Conservation (phyloP, 768 basidiomycete genomes). For the Lentinula detonsa region DNA sequence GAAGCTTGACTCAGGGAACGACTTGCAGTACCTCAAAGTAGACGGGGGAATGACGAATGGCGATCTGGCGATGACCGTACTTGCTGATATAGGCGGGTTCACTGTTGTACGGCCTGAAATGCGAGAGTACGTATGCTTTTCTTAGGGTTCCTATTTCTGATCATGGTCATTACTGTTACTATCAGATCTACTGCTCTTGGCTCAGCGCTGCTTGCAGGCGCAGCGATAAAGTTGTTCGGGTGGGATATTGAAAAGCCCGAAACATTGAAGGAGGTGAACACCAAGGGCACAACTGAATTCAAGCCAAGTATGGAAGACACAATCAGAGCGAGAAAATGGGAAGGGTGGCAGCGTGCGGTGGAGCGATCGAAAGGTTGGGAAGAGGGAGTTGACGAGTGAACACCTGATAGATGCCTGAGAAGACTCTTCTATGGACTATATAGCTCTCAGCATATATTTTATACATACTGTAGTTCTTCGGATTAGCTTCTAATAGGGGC, state of each 20-base stretch:
- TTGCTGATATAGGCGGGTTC: slow-evolving; percentile 90
- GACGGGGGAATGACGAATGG: slow-evolving; percentile 99
- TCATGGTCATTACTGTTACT: background rate
- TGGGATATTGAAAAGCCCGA: slow-evolving; percentile 87
- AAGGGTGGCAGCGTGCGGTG: slow-evolving; percentile 85
- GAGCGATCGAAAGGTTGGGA: slow-evolving; percentile 83
- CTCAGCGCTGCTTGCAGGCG: slow-evolving; percentile 88
- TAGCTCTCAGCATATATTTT: no score
- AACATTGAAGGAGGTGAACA: slow-evolving; percentile 83
- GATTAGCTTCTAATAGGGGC: no score
- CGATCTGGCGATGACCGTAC: slow-evolving; percentile 78
- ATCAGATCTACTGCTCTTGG: slow-evolving; percentile 92
- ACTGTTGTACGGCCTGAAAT: slow-evolving; percentile 90
- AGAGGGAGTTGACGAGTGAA: slow-evolving; percentile 32
- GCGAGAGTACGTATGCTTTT: slow-evolving; percentile 69
- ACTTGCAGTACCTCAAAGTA: slow-evolving; percentile 84
- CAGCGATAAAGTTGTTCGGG: slow-evolving; percentile 81
- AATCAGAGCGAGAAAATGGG: slow-evolving; percentile 61
- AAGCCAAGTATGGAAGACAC: slow-evolving; percentile 44
- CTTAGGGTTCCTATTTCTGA: background rate
- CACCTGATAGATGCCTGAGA: background rate
- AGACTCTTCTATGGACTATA: no score
- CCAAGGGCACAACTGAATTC: slow-evolving; percentile 72
- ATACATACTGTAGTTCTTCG: background rate
- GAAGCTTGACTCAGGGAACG: slow-evolving; percentile 79